phyloP scores from a whole-genome alignment of 331 rosid species.

The Arachis monticola region DNA sequence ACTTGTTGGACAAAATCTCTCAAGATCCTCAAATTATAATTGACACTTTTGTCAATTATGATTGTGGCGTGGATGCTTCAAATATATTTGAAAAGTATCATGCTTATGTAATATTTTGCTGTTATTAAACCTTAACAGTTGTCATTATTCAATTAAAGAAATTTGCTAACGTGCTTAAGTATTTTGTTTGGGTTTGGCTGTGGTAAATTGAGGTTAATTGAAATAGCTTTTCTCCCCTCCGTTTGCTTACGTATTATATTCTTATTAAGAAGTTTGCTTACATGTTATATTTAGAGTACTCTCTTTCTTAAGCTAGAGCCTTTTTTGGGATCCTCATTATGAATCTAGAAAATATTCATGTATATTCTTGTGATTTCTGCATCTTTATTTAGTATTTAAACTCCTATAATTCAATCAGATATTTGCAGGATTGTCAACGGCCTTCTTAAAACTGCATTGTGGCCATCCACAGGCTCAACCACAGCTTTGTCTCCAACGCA shows the following conservation, averaged over 20 bases:
- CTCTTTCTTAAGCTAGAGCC: conserved; percentile 13
- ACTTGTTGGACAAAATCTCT: conserved; percentile 85
- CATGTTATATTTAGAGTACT: conserved; percentile 21
- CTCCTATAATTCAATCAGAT: conserved; percentile 83
- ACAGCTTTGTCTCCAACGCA: conserved; percentile 89
- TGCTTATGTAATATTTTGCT: conserved; percentile 46
- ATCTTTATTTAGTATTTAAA: conserved; percentile 64
- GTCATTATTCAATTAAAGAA: conserved; percentile 15
- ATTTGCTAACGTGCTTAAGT: conserved; percentile 26
- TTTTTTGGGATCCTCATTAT: conserved; percentile 1
- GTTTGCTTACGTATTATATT: too few relatives aligned
- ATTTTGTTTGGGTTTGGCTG: conserved; percentile 30
- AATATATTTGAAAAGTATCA: conserved; percentile 95
- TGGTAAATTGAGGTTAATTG: conserved; percentile 23
- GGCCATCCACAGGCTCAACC: conserved; percentile 94
- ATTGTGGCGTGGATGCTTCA: conserved; percentile 96
- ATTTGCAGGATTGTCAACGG: conserved; percentile 99
- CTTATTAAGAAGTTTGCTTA: conserved; percentile 12
- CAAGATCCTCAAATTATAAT: conserved; percentile 89
- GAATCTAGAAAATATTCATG: conserved; percentile 27
- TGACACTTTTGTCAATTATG: conserved; percentile 96
- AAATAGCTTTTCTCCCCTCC: neutral
- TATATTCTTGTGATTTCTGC: conserved; percentile 37
- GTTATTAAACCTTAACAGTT: conserved; percentile 20
- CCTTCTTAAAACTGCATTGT: conserved; percentile 96